phyloP scores from a whole-genome alignment of 192 early-diverging fungal species.

The Coemansia sp. region DNA sequence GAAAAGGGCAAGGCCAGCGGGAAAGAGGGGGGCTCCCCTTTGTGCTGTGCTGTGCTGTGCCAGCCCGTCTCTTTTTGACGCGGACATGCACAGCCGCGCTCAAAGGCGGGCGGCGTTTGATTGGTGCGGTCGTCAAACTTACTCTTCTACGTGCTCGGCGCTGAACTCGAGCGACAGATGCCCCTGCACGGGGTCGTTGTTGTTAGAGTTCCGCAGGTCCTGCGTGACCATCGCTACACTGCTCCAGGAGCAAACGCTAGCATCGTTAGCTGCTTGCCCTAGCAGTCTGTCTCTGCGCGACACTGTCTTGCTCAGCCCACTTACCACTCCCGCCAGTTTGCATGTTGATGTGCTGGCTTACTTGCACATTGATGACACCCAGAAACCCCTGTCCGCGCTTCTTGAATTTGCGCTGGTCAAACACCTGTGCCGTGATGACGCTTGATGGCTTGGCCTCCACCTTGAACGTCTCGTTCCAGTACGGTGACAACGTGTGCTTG shows the following conservation, averaged over 20 bases:
- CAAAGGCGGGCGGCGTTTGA: neutral
- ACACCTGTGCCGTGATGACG: constrained; percentile 89
- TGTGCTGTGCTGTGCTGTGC: neutral
- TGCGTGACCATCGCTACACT: constrained; percentile 53
- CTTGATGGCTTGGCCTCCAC: constrained; percentile 51
- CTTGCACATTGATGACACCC: constrained; percentile 81
- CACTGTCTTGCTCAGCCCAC: neutral
- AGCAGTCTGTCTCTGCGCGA: neutral
- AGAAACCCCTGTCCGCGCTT: constrained; percentile 88
- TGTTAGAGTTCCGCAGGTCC: constrained; percentile 83
- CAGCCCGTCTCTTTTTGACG: too few species aligned
- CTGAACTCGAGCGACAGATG: constrained; percentile 57
- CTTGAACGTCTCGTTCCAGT: constrained; percentile 83
- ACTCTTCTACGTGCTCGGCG: constrained; percentile 6
- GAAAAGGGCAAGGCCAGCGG: neutral
- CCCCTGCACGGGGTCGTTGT: constrained; percentile 76
- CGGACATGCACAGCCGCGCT: too few species aligned
- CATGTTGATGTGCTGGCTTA: constrained; percentile 78
- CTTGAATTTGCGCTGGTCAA: constrained; percentile 97
- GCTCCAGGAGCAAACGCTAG: neutral
- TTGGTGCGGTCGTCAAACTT: neutral
- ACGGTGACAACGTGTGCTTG: constrained; percentile 88
- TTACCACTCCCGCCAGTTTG: constrained; percentile 61
- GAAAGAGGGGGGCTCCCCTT: neutral
- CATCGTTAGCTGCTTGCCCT: neutral